Evolutionary conservation across 768 basidiomycete species (phyloP), one percentile per base, ranked within the genome.

Genomic region (Auricularia sp.): DNA sequence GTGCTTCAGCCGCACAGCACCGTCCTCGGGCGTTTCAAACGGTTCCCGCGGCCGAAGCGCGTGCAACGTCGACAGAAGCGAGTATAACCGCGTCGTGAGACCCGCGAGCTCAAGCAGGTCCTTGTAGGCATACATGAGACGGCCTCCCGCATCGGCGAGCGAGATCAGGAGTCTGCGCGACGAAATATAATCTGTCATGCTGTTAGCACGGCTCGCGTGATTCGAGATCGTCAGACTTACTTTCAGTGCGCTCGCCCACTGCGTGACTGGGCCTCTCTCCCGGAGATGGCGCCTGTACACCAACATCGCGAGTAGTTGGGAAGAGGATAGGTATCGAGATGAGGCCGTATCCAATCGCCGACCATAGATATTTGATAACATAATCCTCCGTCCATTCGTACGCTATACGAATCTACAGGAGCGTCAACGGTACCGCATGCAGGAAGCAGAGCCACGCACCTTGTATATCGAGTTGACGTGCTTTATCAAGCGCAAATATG

Each of bases 331-430:
- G 96, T 1, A 98, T 87, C 7, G 93, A 91, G 71, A 98, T 98
- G 23, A 98, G 81, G 3, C 81, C 83, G 73, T 98, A 98, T 0
- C 96, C 96, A 3, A 86, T 87, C 1, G 94, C 94, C 10, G 90
- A 93, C 95, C 93, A 97, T 8, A 91, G 77, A 73, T 97, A 98
- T 74, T 97, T 97, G 80, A 97, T 93, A 21, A 97, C 89, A 68
- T 92, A 94, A 77, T 97, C 95, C 72, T 97, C 95, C 0, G 91
- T 97, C 94, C 91, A 97, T 76, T 87, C 91, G 70, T 92, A 95
- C 1, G 88, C 88, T 59, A 95, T 91, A 16, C 93, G 87, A 62
- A 93, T 91, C 89, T 91, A 66, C 35, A 43, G 3, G 54, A 16
- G 12, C 10, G 42, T 39, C 6, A 60, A 21, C 36, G 59, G 39